Evolutionary conservation across 768 basidiomycete genomes (phyloP).

Genomic region (Tricholoma matsutake): DNA sequence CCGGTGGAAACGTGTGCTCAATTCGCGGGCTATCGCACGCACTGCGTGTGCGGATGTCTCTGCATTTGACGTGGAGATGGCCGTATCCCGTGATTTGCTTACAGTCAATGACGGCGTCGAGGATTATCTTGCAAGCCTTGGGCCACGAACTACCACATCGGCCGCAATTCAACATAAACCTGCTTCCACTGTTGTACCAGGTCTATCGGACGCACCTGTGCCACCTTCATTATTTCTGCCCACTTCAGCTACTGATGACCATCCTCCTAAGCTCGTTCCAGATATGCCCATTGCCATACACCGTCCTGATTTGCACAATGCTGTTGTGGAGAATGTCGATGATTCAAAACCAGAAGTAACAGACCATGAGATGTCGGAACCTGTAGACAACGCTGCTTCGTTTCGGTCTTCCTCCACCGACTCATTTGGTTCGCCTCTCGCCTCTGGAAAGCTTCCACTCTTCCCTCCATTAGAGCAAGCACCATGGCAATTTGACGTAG

Average conservation of each 20-base stretch:
- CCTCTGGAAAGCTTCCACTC: slow-evolving; percentile 29
- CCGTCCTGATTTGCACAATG: neutral
- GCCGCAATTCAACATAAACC: neutral
- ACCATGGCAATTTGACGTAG: slow-evolving; percentile 66
- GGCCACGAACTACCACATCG: slow-evolving; percentile 17
- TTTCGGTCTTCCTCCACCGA: slow-evolving; percentile 47
- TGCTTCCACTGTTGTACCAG: neutral
- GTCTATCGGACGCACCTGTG: neutral
- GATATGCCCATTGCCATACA: neutral
- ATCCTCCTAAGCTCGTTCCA: neutral
- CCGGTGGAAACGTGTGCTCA: slow-evolving; percentile 77
- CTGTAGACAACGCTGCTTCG: slow-evolving; percentile 29
- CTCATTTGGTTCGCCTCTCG: slow-evolving; percentile 46
- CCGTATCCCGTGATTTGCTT: slow-evolving; percentile 57
- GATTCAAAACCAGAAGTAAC: neutral
- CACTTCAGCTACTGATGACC: neutral
- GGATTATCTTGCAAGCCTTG: slow-evolving; percentile 59
- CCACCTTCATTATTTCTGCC: neutral
- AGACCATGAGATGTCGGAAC: neutral
- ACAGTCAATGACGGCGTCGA: slow-evolving; percentile 62
- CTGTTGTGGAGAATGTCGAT: neutral
- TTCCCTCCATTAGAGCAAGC: slow-evolving; percentile 37
- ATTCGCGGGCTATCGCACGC: slow-evolving; percentile 36
- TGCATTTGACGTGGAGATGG: slow-evolving; percentile 68
- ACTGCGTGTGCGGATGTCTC: slow-evolving; percentile 50